phyloP scores from a whole-genome alignment of 2,329 filamentous ascomycete genomes.

The Phymatotrichopsis omnivora region DNA sequence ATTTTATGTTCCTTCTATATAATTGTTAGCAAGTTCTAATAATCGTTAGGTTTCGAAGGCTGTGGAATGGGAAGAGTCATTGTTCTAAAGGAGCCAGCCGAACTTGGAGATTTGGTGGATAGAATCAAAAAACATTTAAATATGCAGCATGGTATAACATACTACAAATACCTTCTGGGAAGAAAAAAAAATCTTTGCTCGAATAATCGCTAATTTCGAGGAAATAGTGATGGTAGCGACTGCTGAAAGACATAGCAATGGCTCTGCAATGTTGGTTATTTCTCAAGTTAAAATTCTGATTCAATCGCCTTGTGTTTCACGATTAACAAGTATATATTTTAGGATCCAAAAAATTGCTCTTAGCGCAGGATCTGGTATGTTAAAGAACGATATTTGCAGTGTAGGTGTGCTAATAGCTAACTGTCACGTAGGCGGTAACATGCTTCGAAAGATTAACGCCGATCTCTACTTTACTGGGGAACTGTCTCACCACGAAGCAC shows the following conservation, averaged over 20 bases:
- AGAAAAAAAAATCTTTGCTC: no score
- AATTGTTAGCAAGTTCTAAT: not conserved
- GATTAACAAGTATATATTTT: no score
- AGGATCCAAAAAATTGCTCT: conserved; percentile 28
- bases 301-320: no score
- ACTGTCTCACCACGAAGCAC: conserved; percentile 82
- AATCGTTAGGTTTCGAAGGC: conserved; percentile 21
- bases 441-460: conserved; percentile 60
- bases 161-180: no score
- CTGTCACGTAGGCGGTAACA: no score
- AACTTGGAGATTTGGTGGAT: conserved; percentile 24
- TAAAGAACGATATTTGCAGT: no score
- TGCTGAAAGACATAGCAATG: conserved; percentile 12
- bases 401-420: no score
- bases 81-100: conserved; percentile 20
- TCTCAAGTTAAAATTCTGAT: not conserved
- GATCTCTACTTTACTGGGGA: conserved; percentile 87
- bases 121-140: conserved; percentile 25
- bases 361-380: conserved; percentile 69
- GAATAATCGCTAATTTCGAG: no score
- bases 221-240: conserved; percentile 22
- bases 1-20: not conserved
- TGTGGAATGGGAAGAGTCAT: conserved; percentile 30
- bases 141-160: conserved; percentile 16
- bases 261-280: conserved; percentile 1